Conservation (phyloP, 2,329 filamentous ascomycete species). For the Plectosphaerella cucumerina region DNA sequence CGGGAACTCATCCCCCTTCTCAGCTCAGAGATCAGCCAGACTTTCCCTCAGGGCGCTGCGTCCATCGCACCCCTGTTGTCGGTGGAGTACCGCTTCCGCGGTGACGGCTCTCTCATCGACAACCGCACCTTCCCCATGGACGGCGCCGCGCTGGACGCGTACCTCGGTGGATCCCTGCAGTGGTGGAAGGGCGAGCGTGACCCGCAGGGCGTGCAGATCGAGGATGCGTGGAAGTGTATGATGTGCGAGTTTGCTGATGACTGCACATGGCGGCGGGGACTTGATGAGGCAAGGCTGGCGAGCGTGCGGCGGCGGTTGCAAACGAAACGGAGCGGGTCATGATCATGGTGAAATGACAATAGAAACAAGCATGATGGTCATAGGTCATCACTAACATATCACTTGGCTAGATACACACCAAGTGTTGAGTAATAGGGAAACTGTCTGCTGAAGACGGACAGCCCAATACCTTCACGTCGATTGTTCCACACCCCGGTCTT, state of each 20-base stretch:
- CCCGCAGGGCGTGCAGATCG: slow-evolving; percentile 70
- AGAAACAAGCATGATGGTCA: not conserved
- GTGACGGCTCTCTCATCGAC: slow-evolving; percentile 49
- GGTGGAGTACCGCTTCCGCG: slow-evolving; percentile 50
- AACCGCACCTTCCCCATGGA: slow-evolving; percentile 64
- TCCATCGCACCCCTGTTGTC: slow-evolving; percentile 47
- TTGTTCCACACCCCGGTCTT: too few relatives aligned
- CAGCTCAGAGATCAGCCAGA: slow-evolving; percentile 39
- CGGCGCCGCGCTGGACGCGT: slow-evolving; percentile 54
- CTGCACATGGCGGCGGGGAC: slow-evolving; percentile 72
- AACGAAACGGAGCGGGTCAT: not conserved
- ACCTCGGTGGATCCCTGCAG: slow-evolving; percentile 66
- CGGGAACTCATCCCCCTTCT: slow-evolving; percentile 43
- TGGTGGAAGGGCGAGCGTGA: slow-evolving; percentile 82
- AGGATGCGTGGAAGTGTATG: slow-evolving; percentile 85
- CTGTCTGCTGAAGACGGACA: not conserved
- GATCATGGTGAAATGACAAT: too few relatives aligned
- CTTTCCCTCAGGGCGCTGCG: slow-evolving; percentile 46
- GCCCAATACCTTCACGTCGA: too few relatives aligned
- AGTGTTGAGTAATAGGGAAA: not conserved
- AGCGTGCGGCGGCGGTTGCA: not conserved
- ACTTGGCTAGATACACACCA: not conserved
- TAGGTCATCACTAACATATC: not conserved
- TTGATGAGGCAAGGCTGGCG: slow-evolving; percentile 55
- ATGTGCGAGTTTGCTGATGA: slow-evolving; percentile 77